A percentile compares a stretch with the other conserved stretches of the same genome.
These are phyloP conservation scores for Naganishia antarctica DNA, from an alignment of 768 basidiomycete genomes.

Conservation along the genomic window DNA sequence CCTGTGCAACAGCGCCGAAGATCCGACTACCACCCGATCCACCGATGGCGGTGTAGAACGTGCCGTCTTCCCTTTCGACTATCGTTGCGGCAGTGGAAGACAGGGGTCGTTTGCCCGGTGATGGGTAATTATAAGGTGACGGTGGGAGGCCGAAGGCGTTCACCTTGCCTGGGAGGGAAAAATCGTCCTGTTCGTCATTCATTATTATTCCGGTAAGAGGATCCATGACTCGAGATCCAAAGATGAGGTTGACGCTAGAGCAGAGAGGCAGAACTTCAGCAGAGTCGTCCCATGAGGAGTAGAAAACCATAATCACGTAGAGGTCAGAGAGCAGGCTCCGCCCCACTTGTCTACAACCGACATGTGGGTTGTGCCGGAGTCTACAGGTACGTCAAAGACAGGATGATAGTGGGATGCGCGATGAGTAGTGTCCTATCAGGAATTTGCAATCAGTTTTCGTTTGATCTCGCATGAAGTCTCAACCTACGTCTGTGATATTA, in stretches of 20 bases:
- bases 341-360: slow-evolving; percentile 76
- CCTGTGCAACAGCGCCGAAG: slow-evolving; percentile 72
- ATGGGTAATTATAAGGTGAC: slow-evolving; percentile 67
- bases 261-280: background rate
- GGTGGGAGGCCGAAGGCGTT: slow-evolving; percentile 60
- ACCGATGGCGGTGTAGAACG: slow-evolving; percentile 69
- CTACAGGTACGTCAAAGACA: slow-evolving; percentile 66
- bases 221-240: slow-evolving; percentile 83
- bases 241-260: slow-evolving; percentile 68
- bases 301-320: slow-evolving; percentile 54
- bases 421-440: slow-evolving; percentile 69
- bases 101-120: slow-evolving; percentile 78
- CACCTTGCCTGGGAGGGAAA: slow-evolving; percentile 74
- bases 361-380: slow-evolving; percentile 92
- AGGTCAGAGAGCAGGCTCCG: slow-evolving; percentile 77
- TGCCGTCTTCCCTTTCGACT: slow-evolving; percentile 68
- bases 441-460: slow-evolving; percentile 3
- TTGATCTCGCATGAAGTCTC: slow-evolving; percentile 10
- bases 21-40: slow-evolving; percentile 86
- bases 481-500: slow-evolving; percentile 77
- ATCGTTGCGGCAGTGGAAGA: slow-evolving; percentile 80
- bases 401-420: slow-evolving; percentile 76
- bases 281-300: too few relatives aligned
- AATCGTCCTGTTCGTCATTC: slow-evolving; percentile 89
- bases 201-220: slow-evolving; percentile 79